Evolutionary conservation across 768 basidiomycete genomes (phyloP).

Genomic region (Lactarius vividus): DNA sequence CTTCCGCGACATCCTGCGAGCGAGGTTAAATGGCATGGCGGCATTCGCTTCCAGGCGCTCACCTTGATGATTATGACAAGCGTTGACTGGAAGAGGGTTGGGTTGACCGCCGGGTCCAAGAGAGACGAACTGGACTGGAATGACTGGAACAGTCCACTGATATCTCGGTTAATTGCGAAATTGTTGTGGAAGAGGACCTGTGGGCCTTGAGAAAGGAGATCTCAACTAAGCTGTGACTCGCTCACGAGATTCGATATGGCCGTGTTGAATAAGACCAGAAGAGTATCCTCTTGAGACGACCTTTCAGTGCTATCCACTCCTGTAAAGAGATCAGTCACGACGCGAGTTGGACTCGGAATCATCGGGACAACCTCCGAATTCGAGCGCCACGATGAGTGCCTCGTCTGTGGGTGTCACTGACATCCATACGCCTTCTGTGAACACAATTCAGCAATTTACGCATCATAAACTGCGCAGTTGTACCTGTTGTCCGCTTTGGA

Average conservation of each 20-base stretch:
- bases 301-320: conserved; percentile 66
- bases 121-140: conserved; percentile 58
- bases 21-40: background rate
- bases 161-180: conserved; percentile 58
- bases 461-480: no score
- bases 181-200: conserved; percentile 67
- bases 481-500: conserved; percentile 59
- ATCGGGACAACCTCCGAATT: conserved; percentile 53
- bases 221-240: background rate
- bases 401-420: conserved; percentile 61
- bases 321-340: conserved; percentile 18
- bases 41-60: background rate
- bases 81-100: conserved; percentile 55
- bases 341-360: background rate
- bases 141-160: conserved; percentile 58
- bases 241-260: conserved; percentile 60
- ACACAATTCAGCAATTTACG: background rate
- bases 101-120: conserved; percentile 58
- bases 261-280: conserved; percentile 62
- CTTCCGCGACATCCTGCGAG: conserved; percentile 57
- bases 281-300: conserved; percentile 59
- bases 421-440: conserved; percentile 60
- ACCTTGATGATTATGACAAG: conserved; percentile 67
- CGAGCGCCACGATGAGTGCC: conserved; percentile 53
- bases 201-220: background rate